Evolutionary conservation across 1,284 basidiomycete genomes (phyloP), one percentile per base, ranked within the genome.

Genomic region (Papiliotrema fonsecae): DNA sequence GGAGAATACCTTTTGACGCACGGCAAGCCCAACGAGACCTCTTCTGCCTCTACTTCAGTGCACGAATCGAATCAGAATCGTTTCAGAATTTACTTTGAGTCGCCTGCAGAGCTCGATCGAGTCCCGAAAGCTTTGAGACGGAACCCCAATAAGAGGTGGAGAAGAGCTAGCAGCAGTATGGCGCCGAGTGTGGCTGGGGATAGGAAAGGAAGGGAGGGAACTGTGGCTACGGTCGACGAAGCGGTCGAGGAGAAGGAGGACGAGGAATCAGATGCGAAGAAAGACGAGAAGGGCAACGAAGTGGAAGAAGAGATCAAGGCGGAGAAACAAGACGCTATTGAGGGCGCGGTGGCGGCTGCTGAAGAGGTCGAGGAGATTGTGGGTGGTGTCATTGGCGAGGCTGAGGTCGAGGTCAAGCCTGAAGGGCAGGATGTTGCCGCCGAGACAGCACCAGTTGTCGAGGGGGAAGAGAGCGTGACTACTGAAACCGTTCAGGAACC

Each of bases 101-200:
- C 69, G 25, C 74, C 74, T 19, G 70, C 73, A 18, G 73, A 74
- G 45, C 57, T 69, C 14, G 72, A 73, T 50, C 61, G 67, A 11
- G 61, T 68, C 4, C 64, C 68, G 7, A 70, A 70, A 56, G 57
- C 64, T 10, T 46, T 50, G 45, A 55, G 55, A 22, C 51, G 55
- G 46, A 66, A 57, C 49, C 60, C 52, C 40, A 88, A 75, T 65
- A 80, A 61, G 84, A 84, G 73, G 81, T 86, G 65, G 81, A 82
- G 57, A 77, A 82, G 64, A 77, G 77, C 60, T 77, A 81, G 51
- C 40, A 64, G 54, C 49, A 62, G 63, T 52, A 61, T 64, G 25
- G 67, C 62, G n/a, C 65, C 62, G 24, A 61, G 54, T 52, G 46
- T 50, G 42, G 52, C 47, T 16, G 56, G 39, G 35, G 51, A 47